Percentiles rank a stretch among this genome's conserved stretches.
These are phyloP conservation scores for Exidia glandulosa DNA, from an alignment of 768 basidiomycete species.

Conservation along the genomic window DNA sequence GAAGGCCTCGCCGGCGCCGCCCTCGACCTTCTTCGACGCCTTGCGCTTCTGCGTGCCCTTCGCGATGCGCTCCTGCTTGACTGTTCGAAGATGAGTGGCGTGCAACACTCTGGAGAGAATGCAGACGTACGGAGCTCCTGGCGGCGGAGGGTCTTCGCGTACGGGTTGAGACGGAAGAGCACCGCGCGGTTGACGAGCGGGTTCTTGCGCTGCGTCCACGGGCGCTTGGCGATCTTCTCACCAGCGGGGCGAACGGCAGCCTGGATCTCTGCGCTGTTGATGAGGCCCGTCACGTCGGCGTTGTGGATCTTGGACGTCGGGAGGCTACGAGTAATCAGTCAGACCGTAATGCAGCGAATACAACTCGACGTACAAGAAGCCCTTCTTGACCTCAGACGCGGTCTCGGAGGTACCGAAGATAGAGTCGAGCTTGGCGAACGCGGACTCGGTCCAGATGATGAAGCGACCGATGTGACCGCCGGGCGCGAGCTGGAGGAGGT, in stretches of 20 bases:
- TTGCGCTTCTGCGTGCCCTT: slow-evolving; percentile 48
- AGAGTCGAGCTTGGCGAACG: slow-evolving; percentile 86
- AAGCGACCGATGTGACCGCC: slow-evolving; percentile 99
- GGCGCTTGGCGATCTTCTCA: slow-evolving; percentile 76
- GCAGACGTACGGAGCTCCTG: slow-evolving; percentile 73
- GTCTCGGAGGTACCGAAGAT: slow-evolving; percentile 94
- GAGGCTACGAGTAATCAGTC: too few relatives aligned
- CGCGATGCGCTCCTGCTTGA: slow-evolving; percentile 70
- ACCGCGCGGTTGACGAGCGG: slow-evolving; percentile 87
- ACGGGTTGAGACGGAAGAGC: slow-evolving; percentile 96
- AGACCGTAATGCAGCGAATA: neutral
- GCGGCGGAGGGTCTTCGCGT: slow-evolving; percentile 87
- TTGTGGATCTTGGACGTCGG: slow-evolving; percentile 95
- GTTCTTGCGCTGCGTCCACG: slow-evolving; percentile 99
- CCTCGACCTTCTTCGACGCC: slow-evolving; percentile 40
- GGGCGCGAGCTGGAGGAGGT: slow-evolving; percentile 97
- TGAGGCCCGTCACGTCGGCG: slow-evolving; percentile 92
- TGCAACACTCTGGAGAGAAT: neutral
- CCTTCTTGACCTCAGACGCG: slow-evolving; percentile 76
- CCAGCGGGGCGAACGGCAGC: slow-evolving; percentile 88
- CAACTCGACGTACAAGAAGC: slow-evolving; percentile 70
- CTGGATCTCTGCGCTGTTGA: slow-evolving; percentile 98
- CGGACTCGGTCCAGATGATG: slow-evolving; percentile 97
- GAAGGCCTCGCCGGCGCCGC: slow-evolving; percentile 71
- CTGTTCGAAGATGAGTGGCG: slow-evolving; percentile 24